Conservation (phyloP, 2,329 filamentous ascomycete species). For the Diplodia mutila region DNA sequence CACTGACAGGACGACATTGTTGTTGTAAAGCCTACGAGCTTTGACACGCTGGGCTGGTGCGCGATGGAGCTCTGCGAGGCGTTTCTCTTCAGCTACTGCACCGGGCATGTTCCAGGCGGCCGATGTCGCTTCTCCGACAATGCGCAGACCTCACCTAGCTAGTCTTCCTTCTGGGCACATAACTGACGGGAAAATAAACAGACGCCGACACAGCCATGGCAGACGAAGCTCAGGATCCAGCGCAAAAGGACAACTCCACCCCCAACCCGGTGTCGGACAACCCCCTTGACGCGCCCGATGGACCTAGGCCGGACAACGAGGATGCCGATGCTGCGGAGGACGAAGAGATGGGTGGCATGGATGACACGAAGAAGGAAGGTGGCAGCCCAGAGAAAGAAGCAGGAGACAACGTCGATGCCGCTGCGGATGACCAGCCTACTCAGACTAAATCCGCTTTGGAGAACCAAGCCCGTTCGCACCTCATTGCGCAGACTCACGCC, state of each 20-base stretch:
- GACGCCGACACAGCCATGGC: conserved; percentile 61
- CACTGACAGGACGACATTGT: neutral
- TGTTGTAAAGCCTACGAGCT: neutral
- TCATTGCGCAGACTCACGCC: conserved; percentile 90
- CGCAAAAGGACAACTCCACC: conserved; percentile 49
- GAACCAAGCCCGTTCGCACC: conserved; percentile 84
- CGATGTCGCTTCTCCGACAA: neutral
- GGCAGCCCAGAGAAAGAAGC: conserved; percentile 31
- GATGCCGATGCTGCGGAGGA: conserved; percentile 66
- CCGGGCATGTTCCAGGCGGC: neutral
- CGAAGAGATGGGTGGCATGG: conserved; percentile 64
- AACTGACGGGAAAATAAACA: neutral
- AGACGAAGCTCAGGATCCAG: conserved; percentile 52
- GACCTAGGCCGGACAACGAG: conserved; percentile 61
- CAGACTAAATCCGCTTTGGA: conserved; percentile 82
- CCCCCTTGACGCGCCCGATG: conserved; percentile 70
- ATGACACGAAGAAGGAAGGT: conserved; percentile 45
- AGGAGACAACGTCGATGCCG: conserved; percentile 41
- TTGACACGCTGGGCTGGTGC: neutral
- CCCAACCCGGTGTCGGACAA: conserved; percentile 63
- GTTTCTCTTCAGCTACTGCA: neutral
- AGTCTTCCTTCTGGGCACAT: neutral
- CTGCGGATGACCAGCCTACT: conserved; percentile 59
- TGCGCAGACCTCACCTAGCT: neutral
- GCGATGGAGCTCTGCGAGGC: neutral